These are phyloP conservation scores for Oryza glaberrima DNA, from an alignment of 176 grass and related monocot species.

Conservation along the genomic window DNA sequence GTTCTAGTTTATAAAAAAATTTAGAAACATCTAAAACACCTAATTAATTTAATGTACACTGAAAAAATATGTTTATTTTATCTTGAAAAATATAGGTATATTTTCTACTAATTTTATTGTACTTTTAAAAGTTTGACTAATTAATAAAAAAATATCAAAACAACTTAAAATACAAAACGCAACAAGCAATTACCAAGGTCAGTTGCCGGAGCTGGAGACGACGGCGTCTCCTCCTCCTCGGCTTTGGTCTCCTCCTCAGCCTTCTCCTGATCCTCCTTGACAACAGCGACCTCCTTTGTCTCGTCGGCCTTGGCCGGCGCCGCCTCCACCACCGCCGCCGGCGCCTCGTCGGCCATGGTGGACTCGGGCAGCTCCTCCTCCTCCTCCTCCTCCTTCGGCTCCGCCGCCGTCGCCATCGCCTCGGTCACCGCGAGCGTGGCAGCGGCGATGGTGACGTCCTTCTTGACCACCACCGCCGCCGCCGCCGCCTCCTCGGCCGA, in stretches of 20 bases:
- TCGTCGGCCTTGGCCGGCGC: neutral
- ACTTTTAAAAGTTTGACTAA: too few relatives aligned
- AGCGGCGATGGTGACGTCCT: neutral
- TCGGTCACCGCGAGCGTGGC: neutral
- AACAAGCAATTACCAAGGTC: neutral
- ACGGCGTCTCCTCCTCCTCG: neutral
- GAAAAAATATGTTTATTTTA: too few relatives aligned
- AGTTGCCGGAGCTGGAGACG: slow-evolving; percentile 14
- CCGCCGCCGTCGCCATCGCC: neutral
- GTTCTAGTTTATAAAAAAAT: too few relatives aligned
- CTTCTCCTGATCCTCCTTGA: slow-evolving; percentile 7
- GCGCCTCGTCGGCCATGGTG: slow-evolving; percentile 29
- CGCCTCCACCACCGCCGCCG: neutral
- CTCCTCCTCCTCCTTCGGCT: slow-evolving; percentile 13
- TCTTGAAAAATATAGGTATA: too few relatives aligned
- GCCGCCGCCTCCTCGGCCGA: neutral
- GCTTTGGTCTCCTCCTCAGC: neutral
- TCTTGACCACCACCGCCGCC: neutral
- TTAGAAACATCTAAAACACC: too few relatives aligned
- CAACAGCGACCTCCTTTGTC: neutral
- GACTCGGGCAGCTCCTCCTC: slow-evolving; percentile 31
- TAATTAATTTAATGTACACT: too few relatives aligned
- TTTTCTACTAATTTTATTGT: too few relatives aligned
- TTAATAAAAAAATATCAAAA: too few relatives aligned
- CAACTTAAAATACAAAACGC: too few relatives aligned